phyloP scores from a whole-genome alignment of 345 rosid genomes.

The Citrus unshiu region DNA sequence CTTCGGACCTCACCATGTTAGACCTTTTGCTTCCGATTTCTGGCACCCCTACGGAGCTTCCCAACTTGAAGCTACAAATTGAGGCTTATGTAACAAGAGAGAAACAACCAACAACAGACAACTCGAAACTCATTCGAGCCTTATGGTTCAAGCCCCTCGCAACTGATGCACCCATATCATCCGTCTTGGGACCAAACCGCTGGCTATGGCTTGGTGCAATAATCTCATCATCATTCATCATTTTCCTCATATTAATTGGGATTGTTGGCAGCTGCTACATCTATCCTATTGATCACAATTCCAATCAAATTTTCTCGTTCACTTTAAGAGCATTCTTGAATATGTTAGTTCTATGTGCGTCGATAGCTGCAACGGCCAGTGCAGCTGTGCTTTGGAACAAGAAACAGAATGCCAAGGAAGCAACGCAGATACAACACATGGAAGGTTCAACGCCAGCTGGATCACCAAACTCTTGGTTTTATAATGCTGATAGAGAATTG shows the following conservation, averaged over 20 bases:
- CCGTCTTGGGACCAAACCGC: constrained; percentile 61
- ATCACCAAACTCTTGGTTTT: constrained; percentile 15
- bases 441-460: constrained; percentile 17
- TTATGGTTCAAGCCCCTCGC: constrained; percentile 55
- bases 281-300: constrained; percentile 50
- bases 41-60: constrained; percentile 30
- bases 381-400: constrained; percentile 60
- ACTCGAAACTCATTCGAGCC: constrained; percentile 27
- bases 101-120: constrained; percentile 21
- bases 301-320: constrained; percentile 19
- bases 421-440: constrained; percentile 30
- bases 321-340: constrained; percentile 28
- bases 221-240: constrained; percentile 57
- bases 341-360: constrained; percentile 39
- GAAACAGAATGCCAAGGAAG: constrained; percentile 32
- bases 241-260: constrained; percentile 55
- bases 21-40: constrained; percentile 56
- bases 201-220: constrained; percentile 78
- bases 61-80: constrained; percentile 40
- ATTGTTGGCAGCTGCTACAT: constrained; percentile 51
- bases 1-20: constrained; percentile 63
- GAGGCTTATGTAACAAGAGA: constrained; percentile 80
- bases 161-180: constrained; percentile 49
- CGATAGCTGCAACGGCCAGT: constrained; percentile 45
- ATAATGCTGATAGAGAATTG: constrained; percentile 35